A percentile compares a stretch with the other conserved stretches of the same genome.
phyloP scores from a whole-genome alignment of 75 land plant genomes.

The Ceratopteris richardii region DNA sequence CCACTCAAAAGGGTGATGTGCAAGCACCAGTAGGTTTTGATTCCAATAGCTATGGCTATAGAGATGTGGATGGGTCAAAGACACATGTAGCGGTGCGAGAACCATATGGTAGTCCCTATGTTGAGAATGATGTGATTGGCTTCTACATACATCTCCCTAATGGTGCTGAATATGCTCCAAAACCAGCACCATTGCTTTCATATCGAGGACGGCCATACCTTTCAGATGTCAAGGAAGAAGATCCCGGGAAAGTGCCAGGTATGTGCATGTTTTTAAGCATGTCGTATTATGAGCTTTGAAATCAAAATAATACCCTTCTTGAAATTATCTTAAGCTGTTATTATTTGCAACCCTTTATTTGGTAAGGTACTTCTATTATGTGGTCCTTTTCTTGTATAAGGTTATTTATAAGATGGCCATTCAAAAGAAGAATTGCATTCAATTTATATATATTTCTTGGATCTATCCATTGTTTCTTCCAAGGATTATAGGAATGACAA shows the following conservation, averaged over 20 bases:
- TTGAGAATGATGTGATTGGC: constrained; percentile 89
- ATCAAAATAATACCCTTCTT: too few relatives aligned
- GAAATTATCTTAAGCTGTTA: too few relatives aligned
- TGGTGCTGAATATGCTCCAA: constrained; percentile 55
- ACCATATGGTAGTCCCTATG: constrained; percentile 63
- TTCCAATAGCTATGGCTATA: constrained; percentile 70
- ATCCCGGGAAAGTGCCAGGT: constrained; percentile 66
- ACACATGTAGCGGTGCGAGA: constrained; percentile 83
- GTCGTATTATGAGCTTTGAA: too few relatives aligned
- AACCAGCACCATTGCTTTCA: constrained; percentile 41
- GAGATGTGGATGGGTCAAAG: constrained; percentile 87
- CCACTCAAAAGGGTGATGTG: constrained; percentile 85
- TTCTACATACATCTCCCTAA: constrained; percentile 83
- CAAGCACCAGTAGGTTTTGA: constrained; percentile 97
- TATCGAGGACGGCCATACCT: constrained; percentile 48
- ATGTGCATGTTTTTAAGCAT: constrained; percentile 6
- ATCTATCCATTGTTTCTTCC: too few relatives aligned
- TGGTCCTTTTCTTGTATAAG: too few relatives aligned
- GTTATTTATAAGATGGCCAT: too few relatives aligned
- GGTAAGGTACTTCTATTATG: too few relatives aligned
- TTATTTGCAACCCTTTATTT: too few relatives aligned
- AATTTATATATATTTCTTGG: too few relatives aligned
- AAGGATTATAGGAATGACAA: too few relatives aligned
- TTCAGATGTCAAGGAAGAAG: constrained; percentile 56
- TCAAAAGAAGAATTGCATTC: too few relatives aligned